Base-by-base conservation (phyloP, 768 basidiomycete genomes). In the Chalciporus piperatus region DNA sequence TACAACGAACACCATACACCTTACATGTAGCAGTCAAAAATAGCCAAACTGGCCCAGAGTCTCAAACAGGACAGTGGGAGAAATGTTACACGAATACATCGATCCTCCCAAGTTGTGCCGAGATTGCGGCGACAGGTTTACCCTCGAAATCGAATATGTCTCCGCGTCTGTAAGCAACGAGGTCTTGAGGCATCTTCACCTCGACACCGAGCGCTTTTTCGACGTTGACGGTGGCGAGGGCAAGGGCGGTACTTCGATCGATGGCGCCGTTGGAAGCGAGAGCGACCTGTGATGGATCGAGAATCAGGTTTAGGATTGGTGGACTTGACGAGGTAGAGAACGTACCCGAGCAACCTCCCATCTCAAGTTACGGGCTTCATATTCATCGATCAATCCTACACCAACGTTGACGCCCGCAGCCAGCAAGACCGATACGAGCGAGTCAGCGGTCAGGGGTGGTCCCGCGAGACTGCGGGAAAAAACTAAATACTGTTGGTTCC, bases 381-480 rank as follows among this genome's bases (percentile, higher is more conserved):
- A 59, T 19, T 56, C 67, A 8, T 74, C 67, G n/a, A 38, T 43
- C 3, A 76, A 53, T 17, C 83, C 86, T 17, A 89, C 61, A 0
- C 75, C 85, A 8, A 87, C 80, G 17, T 81, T 81, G 3, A 94
- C 83, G 6, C 82, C 80, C 25, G 82, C 74, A 5, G 73, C 65
- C 12, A 86, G 67, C 28, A 93, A 73, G 2, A 69, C 74, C 6
- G 75, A 73, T 8, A 87, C 67, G 0, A 82, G 70, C 1, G 78
- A 84, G 6, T 85, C 72, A 17, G 73, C 68, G 5, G 83, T 76
- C 17, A 85, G 63, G 0, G 92, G 92, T 1, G 84, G 84, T 1
- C 92, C 90, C 22, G 87, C 81, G 37, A 83, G 66, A 63, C 85
- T 82, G 17, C 40, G n/a, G 39, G 11, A 13, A 32, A 4, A 32